Base-by-base conservation (phyloP, 148 eudicot species). In the Amaranthus hypochondriacus region DNA sequence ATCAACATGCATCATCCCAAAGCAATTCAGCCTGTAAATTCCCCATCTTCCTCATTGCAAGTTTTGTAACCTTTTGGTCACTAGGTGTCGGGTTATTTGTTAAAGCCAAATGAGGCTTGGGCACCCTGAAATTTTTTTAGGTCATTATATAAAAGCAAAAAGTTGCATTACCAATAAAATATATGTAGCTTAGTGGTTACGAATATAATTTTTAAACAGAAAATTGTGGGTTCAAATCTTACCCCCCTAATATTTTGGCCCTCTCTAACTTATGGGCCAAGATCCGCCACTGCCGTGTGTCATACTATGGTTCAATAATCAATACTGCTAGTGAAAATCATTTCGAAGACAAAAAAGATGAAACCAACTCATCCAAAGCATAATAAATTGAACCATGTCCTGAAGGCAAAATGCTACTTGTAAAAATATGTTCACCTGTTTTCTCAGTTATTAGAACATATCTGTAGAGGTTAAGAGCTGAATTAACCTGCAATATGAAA, bases 391-490 rank as follows among this genome's bases (percentile, higher is more conserved):
- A 52, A n/a, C 58, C 13, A 39, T 12, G 11, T 2, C 48, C 50
- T 44, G n/a, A 9, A 49, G 69, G 6, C 12, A 43, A 60, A 28
- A n/a, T 3, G 53, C 11, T 63, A 48, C 46, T 5, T 46, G 28
- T 47, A 48, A 10, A 51, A 47, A 55, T 3, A 48, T 46, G 9
- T 7, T 83, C 74, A 91, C 98, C 97, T 80, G 80, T 82, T 65
- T 97, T 88, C 81, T 95, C 99, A 21, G 86, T 78, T 58, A 95
- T 84, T 72, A 90, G 69, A 53, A 90, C 75, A 70, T 81, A 95
- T 86, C 97, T 88, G 86, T 85, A 95, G 76, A 95, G 84, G 89
- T 95, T 95, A 56, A 95, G 94, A 55, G 96, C 93, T 13, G 99
- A 86, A 56, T 89, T 84, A 69, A 88, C 92, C 99, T 95, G 90